These are phyloP conservation scores for Cladosporium sp. DNA, from an alignment of 2,329 filamentous ascomycete species.

Conservation along the genomic window DNA sequence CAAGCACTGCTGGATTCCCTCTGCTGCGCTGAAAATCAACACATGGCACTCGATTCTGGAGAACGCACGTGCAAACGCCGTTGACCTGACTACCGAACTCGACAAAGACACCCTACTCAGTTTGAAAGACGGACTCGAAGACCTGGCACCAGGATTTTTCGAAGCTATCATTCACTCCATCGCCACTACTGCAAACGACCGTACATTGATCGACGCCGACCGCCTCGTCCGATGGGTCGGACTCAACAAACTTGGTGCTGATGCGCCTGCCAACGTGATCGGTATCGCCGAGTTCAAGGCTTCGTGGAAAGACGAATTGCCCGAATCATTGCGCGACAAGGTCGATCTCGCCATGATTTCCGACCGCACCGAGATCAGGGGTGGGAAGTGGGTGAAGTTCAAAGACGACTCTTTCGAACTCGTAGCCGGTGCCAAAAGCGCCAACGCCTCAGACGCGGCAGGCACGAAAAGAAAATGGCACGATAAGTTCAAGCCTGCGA, in stretches of 20 bases:
- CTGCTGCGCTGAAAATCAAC: constrained; percentile 48
- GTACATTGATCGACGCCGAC: constrained; percentile 34
- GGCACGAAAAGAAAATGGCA: constrained; percentile 43
- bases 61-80: constrained; percentile 44
- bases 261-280: constrained; percentile 28
- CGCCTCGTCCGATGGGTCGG: constrained; percentile 31
- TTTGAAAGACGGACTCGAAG: constrained; percentile 39
- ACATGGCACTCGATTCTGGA: constrained; percentile 52
- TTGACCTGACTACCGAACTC: constrained; percentile 38
- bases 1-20: constrained; percentile 48
- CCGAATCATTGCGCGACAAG: constrained; percentile 37
- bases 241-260: constrained; percentile 28
- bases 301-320: constrained; percentile 42
- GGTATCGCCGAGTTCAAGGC: constrained; percentile 36
- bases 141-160: constrained; percentile 31
- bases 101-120: constrained; percentile 24
- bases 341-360: constrained; percentile 32
- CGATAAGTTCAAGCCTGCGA: constrained; percentile 41
- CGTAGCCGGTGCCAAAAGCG: constrained; percentile 13
- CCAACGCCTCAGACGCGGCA: constrained; percentile 24
- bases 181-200: constrained; percentile 26
- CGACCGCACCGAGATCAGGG: constrained; percentile 30
- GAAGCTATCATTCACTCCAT: constrained; percentile 39
- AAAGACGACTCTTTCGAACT: constrained; percentile 17
- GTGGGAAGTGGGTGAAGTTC: constrained; percentile 29